Evolutionary conservation across 1,284 basidiomycete genomes (phyloP).

Genomic region (Earliella scabrosa): DNA sequence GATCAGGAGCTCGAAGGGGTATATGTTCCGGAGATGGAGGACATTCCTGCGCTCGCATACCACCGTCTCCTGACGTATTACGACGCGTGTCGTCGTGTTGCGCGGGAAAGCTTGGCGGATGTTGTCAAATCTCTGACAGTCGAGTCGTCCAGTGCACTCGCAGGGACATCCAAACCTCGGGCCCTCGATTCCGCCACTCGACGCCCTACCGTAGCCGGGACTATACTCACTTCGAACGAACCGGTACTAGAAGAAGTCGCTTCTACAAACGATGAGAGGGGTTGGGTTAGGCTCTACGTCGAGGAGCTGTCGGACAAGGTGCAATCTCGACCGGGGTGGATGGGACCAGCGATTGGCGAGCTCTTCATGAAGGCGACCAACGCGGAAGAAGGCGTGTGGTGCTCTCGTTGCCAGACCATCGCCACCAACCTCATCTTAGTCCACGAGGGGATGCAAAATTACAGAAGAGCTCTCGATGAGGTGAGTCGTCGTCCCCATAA

Average conservation of each 20-base stretch:
- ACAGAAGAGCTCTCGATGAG: background rate
- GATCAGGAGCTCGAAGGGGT: background rate
- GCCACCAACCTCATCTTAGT: background rate
- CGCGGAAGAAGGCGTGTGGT: background rate
- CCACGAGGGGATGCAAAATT: background rate
- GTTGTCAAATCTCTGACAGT: background rate
- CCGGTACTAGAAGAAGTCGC: too few species aligned
- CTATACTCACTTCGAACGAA: too few species aligned
- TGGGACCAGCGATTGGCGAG: background rate
- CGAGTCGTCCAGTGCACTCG: too few species aligned
- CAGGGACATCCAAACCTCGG: too few species aligned
- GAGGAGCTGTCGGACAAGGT: too few species aligned
- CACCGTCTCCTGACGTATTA: slow-evolving; percentile 18
- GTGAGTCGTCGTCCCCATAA: too few species aligned
- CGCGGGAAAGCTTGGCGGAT: background rate
- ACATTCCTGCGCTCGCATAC: slow-evolving; percentile 12
- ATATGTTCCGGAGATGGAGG: slow-evolving; percentile 17
- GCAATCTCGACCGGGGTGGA: background rate
- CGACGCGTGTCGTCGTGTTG: background rate
- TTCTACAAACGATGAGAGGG: background rate
- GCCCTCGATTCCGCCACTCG: too few species aligned
- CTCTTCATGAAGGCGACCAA: background rate
- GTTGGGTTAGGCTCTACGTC: background rate
- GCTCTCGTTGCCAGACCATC: background rate
- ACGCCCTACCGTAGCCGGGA: too few species aligned